These are phyloP conservation scores for Colletotrichum costaricense DNA, from an alignment of 2,329 filamentous ascomycete genomes.

Conservation along the genomic window DNA sequence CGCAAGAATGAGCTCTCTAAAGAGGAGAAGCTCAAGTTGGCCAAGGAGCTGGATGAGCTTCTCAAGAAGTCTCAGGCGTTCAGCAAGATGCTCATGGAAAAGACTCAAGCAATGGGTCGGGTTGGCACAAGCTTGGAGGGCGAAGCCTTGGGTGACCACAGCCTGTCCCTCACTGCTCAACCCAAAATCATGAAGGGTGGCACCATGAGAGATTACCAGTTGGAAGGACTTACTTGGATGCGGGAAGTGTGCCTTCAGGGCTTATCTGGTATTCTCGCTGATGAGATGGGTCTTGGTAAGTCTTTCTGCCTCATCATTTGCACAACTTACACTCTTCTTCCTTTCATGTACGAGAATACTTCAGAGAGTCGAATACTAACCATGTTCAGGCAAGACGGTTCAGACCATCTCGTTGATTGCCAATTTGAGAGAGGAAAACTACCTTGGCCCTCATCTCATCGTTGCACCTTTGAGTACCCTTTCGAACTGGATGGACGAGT, in stretches of 20 bases:
- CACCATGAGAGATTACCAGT: slow-evolving; percentile 92
- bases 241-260: slow-evolving; percentile 84
- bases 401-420: slow-evolving; percentile 92
- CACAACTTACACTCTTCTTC: not conserved
- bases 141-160: slow-evolving; percentile 69
- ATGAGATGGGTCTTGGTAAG: slow-evolving; percentile 88
- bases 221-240: slow-evolving; percentile 96
- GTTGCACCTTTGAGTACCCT: slow-evolving; percentile 91
- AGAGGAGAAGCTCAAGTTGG: slow-evolving; percentile 67
- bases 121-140: slow-evolving; percentile 71
- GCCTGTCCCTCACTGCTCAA: slow-evolving; percentile 85
- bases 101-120: slow-evolving; percentile 71
- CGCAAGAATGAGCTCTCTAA: slow-evolving; percentile 62
- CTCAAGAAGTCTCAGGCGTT: slow-evolving; percentile 70
- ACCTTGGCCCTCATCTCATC: slow-evolving; percentile 88
- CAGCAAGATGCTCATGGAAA: slow-evolving; percentile 71
- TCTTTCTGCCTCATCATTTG: not conserved
- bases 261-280: slow-evolving; percentile 89
- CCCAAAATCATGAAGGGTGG: slow-evolving; percentile 87
- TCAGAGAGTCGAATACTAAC: slow-evolving; percentile 23
- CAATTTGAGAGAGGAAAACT: slow-evolving; percentile 87
- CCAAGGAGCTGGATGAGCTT: slow-evolving; percentile 68
- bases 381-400: slow-evolving; percentile 79
- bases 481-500: slow-evolving; percentile 96
- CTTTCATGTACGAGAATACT: not conserved